Conservation (phyloP, 495 filamentous ascomycete species). For the Thermothielavioides terrestris region DNA sequence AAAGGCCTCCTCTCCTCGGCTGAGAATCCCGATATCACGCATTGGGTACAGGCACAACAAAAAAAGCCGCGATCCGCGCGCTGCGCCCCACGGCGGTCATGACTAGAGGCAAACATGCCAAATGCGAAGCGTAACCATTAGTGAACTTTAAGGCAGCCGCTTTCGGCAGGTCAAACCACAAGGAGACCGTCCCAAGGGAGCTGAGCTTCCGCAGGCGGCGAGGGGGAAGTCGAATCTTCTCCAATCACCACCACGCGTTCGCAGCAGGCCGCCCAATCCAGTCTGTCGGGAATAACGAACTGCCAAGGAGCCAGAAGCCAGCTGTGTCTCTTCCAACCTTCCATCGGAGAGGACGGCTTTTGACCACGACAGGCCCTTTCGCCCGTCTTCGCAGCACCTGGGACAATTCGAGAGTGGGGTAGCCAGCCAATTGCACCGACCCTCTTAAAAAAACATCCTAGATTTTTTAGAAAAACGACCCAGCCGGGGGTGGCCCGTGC, state of each 20-base stretch:
- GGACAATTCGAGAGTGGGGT: background rate
- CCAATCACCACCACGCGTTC: conserved; percentile 2
- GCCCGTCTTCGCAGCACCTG: too few relatives aligned
- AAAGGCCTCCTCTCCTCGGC: too few relatives aligned
- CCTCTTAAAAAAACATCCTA: too few relatives aligned
- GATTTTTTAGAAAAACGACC: too few relatives aligned
- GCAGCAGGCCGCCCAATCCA: conserved; percentile 6
- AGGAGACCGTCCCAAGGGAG: background rate
- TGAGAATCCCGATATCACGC: too few relatives aligned
- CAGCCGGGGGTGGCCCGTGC: too few relatives aligned
- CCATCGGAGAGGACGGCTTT: too few relatives aligned
- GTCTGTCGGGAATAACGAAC: conserved; percentile 1
- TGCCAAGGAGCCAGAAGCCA: too few relatives aligned
- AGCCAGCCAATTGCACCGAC: conserved; percentile 5
- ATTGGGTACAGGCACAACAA: background rate
- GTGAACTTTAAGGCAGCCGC: too few relatives aligned
- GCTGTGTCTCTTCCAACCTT: background rate
- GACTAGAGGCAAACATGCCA: too few relatives aligned
- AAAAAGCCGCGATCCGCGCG: background rate
- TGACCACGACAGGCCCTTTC: background rate
- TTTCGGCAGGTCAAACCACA: too few relatives aligned
- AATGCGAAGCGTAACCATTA: too few relatives aligned
- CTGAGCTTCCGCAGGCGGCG: background rate
- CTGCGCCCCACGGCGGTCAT: background rate
- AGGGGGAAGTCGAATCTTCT: background rate